A percentile compares a stretch with the other conserved stretches of the same genome.
Evolutionary conservation across 495 filamentous ascomycete species (phyloP).

Genomic region (Massariosphaeria phaeospora): DNA sequence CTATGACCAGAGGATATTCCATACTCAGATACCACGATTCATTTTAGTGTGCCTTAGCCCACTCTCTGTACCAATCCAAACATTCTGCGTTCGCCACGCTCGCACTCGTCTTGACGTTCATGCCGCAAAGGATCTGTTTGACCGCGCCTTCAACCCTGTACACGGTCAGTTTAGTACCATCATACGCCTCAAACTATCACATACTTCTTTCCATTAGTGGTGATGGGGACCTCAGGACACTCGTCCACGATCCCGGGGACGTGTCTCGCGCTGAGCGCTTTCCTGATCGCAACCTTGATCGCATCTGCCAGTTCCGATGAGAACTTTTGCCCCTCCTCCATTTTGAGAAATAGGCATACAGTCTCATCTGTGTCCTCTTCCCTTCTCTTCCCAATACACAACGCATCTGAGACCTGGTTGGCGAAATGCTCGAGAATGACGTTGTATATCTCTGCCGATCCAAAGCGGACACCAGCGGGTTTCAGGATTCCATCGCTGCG

Average conservation of each 20-base stretch:
- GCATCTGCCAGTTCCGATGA: conserved; percentile 48
- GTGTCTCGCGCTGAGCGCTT: conserved; percentile 77
- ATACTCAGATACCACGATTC: too few relatives aligned
- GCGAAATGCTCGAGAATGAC: conserved; percentile 76
- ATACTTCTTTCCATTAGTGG: conserved; percentile 85
- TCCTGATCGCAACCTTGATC: conserved; percentile 61
- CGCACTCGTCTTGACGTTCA: conserved; percentile 76
- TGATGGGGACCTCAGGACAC: conserved; percentile 77
- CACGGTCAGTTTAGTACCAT: neutral
- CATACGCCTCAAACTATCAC: conserved; percentile 23
- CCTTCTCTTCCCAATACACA: conserved; percentile 75
- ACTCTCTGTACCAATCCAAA: conserved; percentile 76
- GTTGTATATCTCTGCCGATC: conserved; percentile 86
- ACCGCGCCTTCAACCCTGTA: conserved; percentile 77
- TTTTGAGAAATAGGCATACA: conserved; percentile 79
- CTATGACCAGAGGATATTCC: too few relatives aligned
- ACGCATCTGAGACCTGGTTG: conserved; percentile 69
- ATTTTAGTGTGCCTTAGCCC: conserved; percentile 45
- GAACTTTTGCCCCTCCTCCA: conserved; percentile 53
- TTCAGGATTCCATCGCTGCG: conserved; percentile 75
- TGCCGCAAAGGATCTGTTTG: conserved; percentile 87
- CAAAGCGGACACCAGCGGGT: conserved; percentile 72
- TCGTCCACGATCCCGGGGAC: conserved; percentile 77
- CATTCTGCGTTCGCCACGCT: conserved; percentile 81
- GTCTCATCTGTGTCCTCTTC: conserved; percentile 73